Conservation (phyloP, 2,329 filamentous ascomycete genomes). For the Colletotrichum incanum region DNA sequence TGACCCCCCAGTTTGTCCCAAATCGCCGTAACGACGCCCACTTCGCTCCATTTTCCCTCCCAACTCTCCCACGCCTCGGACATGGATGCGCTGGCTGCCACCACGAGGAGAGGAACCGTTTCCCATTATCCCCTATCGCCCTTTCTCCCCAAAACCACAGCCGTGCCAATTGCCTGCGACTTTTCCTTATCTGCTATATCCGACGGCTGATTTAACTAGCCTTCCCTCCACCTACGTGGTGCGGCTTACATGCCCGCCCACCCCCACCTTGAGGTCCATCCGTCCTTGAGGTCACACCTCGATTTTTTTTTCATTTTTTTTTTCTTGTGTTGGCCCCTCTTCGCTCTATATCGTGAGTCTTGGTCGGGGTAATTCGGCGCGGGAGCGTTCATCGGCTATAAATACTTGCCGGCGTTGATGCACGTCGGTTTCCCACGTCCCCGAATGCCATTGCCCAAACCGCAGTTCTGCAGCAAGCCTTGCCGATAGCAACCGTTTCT, state of each 20-base stretch:
- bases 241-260: not conserved
- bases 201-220: constrained; percentile 22
- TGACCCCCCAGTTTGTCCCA: constrained; percentile 1
- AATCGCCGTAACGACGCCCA: constrained; percentile 18
- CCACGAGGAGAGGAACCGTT: too few species aligned
- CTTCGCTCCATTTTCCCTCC: not conserved
- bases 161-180: constrained; percentile 27
- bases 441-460: not conserved
- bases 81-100: constrained; percentile 26
- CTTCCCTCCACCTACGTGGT: not conserved
- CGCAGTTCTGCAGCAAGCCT: constrained; percentile 2
- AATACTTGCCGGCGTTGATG: not conserved
- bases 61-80: constrained; percentile 4
- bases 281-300: constrained; percentile 15
- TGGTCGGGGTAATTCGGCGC: constrained; percentile 14
- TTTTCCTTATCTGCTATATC: constrained; percentile 30
- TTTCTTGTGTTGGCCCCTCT: not conserved
- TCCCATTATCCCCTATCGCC: constrained; percentile 33
- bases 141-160: constrained; percentile 1
- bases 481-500: not conserved
- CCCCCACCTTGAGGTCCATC: constrained; percentile 5
- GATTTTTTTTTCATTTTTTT: constrained; percentile 29
- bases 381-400: not conserved
- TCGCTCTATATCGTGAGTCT: constrained; percentile 1
- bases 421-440: not conserved